phyloP scores from a whole-genome alignment of 2,329 filamentous ascomycete species.

The Penicillium sp. region DNA sequence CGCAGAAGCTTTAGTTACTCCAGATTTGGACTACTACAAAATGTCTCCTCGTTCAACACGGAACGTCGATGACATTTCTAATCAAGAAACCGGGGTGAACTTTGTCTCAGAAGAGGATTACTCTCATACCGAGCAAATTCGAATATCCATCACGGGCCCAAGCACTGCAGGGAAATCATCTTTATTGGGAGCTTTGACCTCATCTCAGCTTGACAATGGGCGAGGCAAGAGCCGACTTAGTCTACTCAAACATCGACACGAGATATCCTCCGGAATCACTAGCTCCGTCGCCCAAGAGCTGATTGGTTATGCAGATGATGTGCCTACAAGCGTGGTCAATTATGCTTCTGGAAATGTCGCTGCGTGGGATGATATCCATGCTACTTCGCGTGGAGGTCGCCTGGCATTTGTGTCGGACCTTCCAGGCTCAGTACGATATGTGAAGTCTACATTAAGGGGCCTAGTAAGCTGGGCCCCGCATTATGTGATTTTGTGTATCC shows the following conservation, averaged over 20 bases:
- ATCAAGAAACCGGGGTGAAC: background rate
- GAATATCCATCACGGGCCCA: slow-evolving; percentile 83
- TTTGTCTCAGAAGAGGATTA: slow-evolving; percentile 23
- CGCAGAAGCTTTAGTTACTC: slow-evolving; percentile 84
- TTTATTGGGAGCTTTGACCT: slow-evolving; percentile 82
- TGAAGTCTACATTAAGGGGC: slow-evolving; percentile 82
- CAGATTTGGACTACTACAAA: slow-evolving; percentile 57
- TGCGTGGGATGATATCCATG: slow-evolving; percentile 93
- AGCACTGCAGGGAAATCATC: slow-evolving; percentile 93
- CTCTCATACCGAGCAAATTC: slow-evolving; percentile 70
- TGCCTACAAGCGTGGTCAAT: slow-evolving; percentile 57
- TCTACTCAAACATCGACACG: slow-evolving; percentile 87
- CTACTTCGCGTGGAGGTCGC: slow-evolving; percentile 68
- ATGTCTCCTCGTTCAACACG: slow-evolving; percentile 14
- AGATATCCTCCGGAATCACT: slow-evolving; percentile 86
- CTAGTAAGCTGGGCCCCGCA: slow-evolving; percentile 96
- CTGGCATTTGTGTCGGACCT: slow-evolving; percentile 90
- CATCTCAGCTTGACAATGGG: slow-evolving; percentile 86
- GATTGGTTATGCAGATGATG: slow-evolving; percentile 68
- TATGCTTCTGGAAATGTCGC: slow-evolving; percentile 84
- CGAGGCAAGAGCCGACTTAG: slow-evolving; percentile 85
- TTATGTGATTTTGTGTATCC: slow-evolving; percentile 86
- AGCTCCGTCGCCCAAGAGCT: slow-evolving; percentile 94
- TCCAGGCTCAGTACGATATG: slow-evolving; percentile 84
- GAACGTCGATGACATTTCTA: background rate